Conservation (phyloP, 192 early-diverging fungal species). For the Entomortierella beljakovae region DNA sequence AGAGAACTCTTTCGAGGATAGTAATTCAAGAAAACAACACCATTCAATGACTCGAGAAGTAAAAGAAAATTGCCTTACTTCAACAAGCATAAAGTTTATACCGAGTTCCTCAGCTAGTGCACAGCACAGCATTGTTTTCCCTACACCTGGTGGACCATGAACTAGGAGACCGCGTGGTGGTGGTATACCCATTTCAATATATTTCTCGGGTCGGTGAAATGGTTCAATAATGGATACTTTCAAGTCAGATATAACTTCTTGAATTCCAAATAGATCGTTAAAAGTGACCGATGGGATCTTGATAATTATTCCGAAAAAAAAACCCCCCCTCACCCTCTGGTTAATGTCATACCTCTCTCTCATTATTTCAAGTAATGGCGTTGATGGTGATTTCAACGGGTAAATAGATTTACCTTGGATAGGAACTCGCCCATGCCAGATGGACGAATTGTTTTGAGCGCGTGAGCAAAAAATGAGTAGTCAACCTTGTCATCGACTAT, state of each 20-base stretch:
- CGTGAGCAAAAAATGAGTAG: slow-evolving; percentile 54
- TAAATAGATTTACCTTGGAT: slow-evolving; percentile 50
- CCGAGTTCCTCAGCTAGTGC: slow-evolving; percentile 83
- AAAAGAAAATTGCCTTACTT: slow-evolving; percentile 57
- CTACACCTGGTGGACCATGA: slow-evolving; percentile 90
- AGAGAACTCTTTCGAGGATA: no score
- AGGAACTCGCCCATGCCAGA: slow-evolving; percentile 67
- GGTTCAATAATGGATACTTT: slow-evolving; percentile 70
- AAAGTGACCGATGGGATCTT: slow-evolving; percentile 75
- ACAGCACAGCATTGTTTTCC: slow-evolving; percentile 91
- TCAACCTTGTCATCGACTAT: slow-evolving; percentile 23
- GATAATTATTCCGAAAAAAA: no score
- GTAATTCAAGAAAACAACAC: no score
- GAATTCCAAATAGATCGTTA: slow-evolving; percentile 82
- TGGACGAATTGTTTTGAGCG: slow-evolving; percentile 61
- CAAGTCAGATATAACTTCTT: slow-evolving; percentile 71
- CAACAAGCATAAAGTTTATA: slow-evolving; percentile 87
- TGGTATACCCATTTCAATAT: slow-evolving; percentile 69
- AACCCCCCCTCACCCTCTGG: no score
- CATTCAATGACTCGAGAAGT: no score
- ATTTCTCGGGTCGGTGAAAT: slow-evolving; percentile 62
- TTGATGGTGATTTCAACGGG: no score
- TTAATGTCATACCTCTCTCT: no score
- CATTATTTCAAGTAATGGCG: no score
- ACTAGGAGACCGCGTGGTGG: slow-evolving; percentile 86